Percentiles rank a stretch among this genome's conserved stretches.
Conservation (phyloP, 352 stramenopile genomes). For the Phytophthora sp. region DNA sequence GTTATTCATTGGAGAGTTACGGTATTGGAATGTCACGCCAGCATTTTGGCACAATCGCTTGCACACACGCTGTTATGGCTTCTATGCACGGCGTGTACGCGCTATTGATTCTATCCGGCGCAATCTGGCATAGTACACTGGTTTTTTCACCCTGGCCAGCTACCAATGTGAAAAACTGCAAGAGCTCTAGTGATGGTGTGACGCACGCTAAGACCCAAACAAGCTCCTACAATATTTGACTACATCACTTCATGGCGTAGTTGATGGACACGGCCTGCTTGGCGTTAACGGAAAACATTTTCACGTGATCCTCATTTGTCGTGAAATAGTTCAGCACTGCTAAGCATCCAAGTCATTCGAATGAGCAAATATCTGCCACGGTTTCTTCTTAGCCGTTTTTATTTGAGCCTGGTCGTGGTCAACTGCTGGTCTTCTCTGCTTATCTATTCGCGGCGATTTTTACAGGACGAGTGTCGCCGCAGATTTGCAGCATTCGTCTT, state of each 20-base stretch:
- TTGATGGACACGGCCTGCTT: neutral
- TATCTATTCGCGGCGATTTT: slow-evolving; percentile 1
- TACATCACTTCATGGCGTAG: no score
- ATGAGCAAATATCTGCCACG: slow-evolving; percentile 26
- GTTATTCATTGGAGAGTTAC: slow-evolving; percentile 16
- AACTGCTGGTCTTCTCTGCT: slow-evolving; percentile 23
- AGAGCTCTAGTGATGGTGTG: no score
- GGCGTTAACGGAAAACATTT: slow-evolving; percentile 15
- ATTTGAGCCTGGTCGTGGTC: slow-evolving; percentile 19
- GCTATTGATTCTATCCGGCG: slow-evolving; percentile 10
- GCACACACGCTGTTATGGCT: slow-evolving; percentile 21
- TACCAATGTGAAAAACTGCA: no score
- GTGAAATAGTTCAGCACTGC: slow-evolving; percentile 16
- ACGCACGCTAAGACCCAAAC: no score
- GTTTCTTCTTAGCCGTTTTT: slow-evolving; percentile 30
- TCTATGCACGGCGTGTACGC: slow-evolving; percentile 15
- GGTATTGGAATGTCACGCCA: slow-evolving; percentile 7
- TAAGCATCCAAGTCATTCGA: slow-evolving; percentile 11
- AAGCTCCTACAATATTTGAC: no score
- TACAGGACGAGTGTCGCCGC: neutral
- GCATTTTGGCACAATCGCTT: slow-evolving; percentile 11
- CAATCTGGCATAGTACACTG: slow-evolving; percentile 5
- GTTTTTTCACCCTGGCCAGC: slow-evolving; percentile 5
- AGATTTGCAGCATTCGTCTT: slow-evolving; percentile 5
- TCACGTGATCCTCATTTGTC: slow-evolving; percentile 12